Conservation (phyloP, 164 flowering plant species). For the Annona squamosa region DNA sequence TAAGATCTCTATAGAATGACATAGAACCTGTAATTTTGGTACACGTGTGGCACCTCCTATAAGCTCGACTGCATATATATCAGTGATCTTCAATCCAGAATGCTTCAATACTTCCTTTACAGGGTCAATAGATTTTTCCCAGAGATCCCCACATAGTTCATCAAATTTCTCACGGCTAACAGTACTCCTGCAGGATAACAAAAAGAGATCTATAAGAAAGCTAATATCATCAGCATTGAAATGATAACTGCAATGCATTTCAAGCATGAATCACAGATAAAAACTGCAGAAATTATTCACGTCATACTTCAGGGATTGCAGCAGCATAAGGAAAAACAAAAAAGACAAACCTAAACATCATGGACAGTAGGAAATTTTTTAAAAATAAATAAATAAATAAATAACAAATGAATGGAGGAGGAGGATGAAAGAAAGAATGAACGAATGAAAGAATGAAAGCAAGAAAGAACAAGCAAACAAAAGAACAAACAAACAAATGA, state of each 20-base stretch:
- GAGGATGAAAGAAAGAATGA: background rate
- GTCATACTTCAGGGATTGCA: too few species aligned
- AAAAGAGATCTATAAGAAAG: background rate
- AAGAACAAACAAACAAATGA: too few species aligned
- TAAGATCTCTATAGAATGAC: background rate
- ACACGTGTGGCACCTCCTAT: slow-evolving; percentile 98
- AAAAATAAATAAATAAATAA: too few species aligned
- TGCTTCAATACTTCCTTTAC: slow-evolving; percentile 62
- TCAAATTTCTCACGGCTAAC: slow-evolving; percentile 94
- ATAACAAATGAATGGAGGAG: too few species aligned
- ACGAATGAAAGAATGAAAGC: background rate
- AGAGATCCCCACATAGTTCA: slow-evolving; percentile 84
- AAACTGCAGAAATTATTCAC: too few species aligned
- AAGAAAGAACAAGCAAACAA: too few species aligned
- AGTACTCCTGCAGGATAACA: slow-evolving; percentile 55
- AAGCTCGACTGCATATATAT: slow-evolving; percentile 83
- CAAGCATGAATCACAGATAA: background rate
- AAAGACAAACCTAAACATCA: too few species aligned
- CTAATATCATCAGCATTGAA: background rate
- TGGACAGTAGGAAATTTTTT: too few species aligned
- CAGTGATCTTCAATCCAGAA: slow-evolving; percentile 63
- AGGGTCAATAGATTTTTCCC: slow-evolving; percentile 88
- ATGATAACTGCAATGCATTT: background rate
- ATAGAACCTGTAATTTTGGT: slow-evolving; percentile 87
- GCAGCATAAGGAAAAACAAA: too few species aligned